Conservation (phyloP, 177 flowering plant species). For the Vitis hybrid region DNA sequence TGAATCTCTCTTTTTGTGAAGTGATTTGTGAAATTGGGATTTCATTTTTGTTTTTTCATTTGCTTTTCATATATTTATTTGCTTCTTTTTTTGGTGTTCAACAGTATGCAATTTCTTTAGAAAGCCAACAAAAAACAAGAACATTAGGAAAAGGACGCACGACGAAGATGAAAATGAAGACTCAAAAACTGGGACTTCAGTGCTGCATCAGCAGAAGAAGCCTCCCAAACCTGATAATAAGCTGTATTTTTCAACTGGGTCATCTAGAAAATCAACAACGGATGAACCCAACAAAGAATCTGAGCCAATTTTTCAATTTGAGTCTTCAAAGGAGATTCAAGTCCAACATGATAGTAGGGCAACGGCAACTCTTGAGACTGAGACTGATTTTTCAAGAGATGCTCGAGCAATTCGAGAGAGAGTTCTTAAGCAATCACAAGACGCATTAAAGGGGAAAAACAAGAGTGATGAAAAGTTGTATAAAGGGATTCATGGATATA, state of each 20-base stretch:
- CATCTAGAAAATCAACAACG: slow-evolving; percentile 26
- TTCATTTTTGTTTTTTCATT: neutral
- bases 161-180: slow-evolving; percentile 56
- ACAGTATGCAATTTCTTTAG: slow-evolving; percentile 74
- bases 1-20: neutral
- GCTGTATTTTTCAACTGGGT: slow-evolving; percentile 57
- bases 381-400: slow-evolving; percentile 79
- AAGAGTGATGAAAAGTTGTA: slow-evolving; percentile 61
- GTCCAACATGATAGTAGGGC: slow-evolving; percentile 84
- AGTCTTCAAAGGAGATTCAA: slow-evolving; percentile 84
- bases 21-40: too few species aligned
- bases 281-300: slow-evolving; percentile 26
- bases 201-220: slow-evolving; percentile 41
- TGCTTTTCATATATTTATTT: neutral
- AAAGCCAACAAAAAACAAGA: slow-evolving; percentile 62
- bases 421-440: slow-evolving; percentile 76
- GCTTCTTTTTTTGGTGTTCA: neutral
- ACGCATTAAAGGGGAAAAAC: slow-evolving; percentile 57
- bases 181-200: slow-evolving; percentile 22
- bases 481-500: slow-evolving; percentile 75
- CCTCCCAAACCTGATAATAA: slow-evolving; percentile 45
- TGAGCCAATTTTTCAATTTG: slow-evolving; percentile 53
- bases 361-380: slow-evolving; percentile 83
- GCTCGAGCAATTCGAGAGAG: slow-evolving; percentile 83
- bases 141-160: slow-evolving; percentile 57